Evolutionary conservation across 1,284 basidiomycete species (phyloP), one percentile per base, ranked within the genome.

Genomic region (Puccinia coronata): DNA sequence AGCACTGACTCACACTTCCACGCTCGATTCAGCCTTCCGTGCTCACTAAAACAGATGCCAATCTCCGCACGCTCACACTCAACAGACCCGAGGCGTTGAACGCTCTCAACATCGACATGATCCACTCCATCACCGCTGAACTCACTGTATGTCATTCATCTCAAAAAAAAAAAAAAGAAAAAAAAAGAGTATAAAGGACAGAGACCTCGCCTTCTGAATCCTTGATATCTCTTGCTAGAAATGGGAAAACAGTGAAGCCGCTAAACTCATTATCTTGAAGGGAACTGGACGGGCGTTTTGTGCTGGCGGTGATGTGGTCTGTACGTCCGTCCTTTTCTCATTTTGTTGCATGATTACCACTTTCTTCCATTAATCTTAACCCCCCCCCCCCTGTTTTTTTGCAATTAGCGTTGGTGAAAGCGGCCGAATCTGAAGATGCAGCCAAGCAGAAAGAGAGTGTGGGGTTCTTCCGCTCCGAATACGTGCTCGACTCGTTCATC

Each of bases 381-480:
- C 23, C 63, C 43, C 16, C 36, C 43, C 14, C 31, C 9, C 3
- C 4, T 67, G 11, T 51, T 43, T 47, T 25, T 67, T 47, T 16
- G 11, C 18, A 36, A 9, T 25, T 28, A 84, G 84, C 83, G 0
- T 69, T 84, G 51, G 76, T 80, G 12, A 83, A 83, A 84, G 83
- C 77, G 75, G 83, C 83, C 80, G 83, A 6, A 9, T 72, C 78
- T 14, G 81, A 81, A 82, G 84, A 81, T 49, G 82, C 57, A 65
- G 72, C 63, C 55, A 84, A 65, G 43, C 82, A 91, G 79, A 87
- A 88, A 6, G 87, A 88, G 65, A 92, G 94, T 16, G 87, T 94
- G 79, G 89, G 91, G 25, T 99, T 95, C 87, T 99, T 99, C 89
- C 91, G 92, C 86, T 89, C 90, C 85, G 97, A 99, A 92, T 98